Percentiles rank a stretch among this genome's conserved stretches.
Evolutionary conservation across 768 basidiomycete species (phyloP).

Genomic region (Dioszegia aurantiaca): DNA sequence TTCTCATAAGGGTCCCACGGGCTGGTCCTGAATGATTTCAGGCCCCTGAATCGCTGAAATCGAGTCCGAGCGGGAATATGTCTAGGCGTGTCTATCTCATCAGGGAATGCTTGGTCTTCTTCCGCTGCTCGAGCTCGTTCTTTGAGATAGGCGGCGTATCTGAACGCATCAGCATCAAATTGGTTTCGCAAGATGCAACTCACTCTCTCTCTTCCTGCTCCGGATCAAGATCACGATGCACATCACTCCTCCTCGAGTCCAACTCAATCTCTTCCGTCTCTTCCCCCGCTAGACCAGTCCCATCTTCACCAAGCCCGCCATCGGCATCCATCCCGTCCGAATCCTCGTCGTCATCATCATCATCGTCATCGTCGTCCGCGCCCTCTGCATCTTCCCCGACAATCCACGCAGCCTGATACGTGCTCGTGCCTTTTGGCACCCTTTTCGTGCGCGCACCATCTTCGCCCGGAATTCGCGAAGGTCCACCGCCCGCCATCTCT

Average conservation of each 20-base stretch:
- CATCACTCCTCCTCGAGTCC: slow-evolving; percentile 56
- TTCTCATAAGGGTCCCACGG: slow-evolving; percentile 98
- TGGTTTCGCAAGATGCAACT: slow-evolving; percentile 44
- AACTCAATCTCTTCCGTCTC: slow-evolving; percentile 61
- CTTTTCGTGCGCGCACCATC: slow-evolving; percentile 74
- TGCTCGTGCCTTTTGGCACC: slow-evolving; percentile 91
- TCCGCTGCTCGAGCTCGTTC: slow-evolving; percentile 57
- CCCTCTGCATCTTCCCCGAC: slow-evolving; percentile 74
- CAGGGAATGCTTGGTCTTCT: slow-evolving; percentile 84
- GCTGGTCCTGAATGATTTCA: slow-evolving; percentile 88
- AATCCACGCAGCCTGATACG: slow-evolving; percentile 97
- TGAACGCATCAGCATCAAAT: slow-evolving; percentile 58
- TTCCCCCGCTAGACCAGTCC: slow-evolving; percentile 44
- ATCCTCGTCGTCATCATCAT: slow-evolving; percentile 54
- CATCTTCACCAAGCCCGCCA: slow-evolving; percentile 42
- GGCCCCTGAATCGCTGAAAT: slow-evolving; percentile 86
- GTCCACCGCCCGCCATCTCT: slow-evolving; percentile 65
- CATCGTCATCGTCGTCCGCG: slow-evolving; percentile 57
- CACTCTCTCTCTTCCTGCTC: slow-evolving; percentile 86
- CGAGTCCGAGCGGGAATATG: slow-evolving; percentile 73
- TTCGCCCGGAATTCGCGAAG: slow-evolving; percentile 55
- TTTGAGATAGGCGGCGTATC: slow-evolving; percentile 50
- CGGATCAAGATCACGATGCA: slow-evolving; percentile 58
- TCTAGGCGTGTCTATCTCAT: slow-evolving; percentile 91
- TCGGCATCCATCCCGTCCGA: slow-evolving; percentile 46